Evolutionary conservation across 164 flowering plant species (phyloP), one percentile per base, ranked within the genome.

Genomic region (Taxillus chinensis): DNA sequence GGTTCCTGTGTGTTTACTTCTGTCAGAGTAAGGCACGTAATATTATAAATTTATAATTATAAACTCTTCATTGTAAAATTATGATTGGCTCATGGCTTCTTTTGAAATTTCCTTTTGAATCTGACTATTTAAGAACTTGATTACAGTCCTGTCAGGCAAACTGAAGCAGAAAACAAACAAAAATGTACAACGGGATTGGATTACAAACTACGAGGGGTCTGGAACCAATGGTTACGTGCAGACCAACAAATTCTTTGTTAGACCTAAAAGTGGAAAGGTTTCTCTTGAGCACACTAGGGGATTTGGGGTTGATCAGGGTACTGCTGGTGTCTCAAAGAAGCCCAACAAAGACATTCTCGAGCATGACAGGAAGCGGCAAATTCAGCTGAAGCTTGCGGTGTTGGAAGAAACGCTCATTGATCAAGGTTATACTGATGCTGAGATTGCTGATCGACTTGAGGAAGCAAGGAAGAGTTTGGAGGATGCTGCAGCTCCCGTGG

Each of bases 161-260:
- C 13, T 8, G 15, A 51, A 51, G 27, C 17, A 2, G 27, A 57
- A 40, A 41, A 37, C 4, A 5, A 6, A 38, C 45, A 27, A 67
- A 62, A 38, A 93, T 93, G 99, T 90, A 93, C 68, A 93, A 93
- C 77, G 99, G 99, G 7, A 86, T 90, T 39, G 99, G 97, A 12
- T 65, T 93, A 39, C 96, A 86, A 61, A 90, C 99, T 43, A 70
- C 97, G 0, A 76, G 99, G 46, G 97, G 37, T 93, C 97, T 0
- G 99, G 99, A 39, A 93, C 97, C 5, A 93, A 90, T 62, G 99
- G 99, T 0, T 82, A 93, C 68, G 70, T 89, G 3, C 97, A 93
- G 71, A 74, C 82, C 41, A 93, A 89, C 78, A 89, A 84, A 73
- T 93, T 93, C 67, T 84, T 89, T 50, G 80, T 90, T 5, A 70